These are phyloP conservation scores for Collybiopsis confluens DNA, from an alignment of 768 basidiomycete species.

Conservation along the genomic window DNA sequence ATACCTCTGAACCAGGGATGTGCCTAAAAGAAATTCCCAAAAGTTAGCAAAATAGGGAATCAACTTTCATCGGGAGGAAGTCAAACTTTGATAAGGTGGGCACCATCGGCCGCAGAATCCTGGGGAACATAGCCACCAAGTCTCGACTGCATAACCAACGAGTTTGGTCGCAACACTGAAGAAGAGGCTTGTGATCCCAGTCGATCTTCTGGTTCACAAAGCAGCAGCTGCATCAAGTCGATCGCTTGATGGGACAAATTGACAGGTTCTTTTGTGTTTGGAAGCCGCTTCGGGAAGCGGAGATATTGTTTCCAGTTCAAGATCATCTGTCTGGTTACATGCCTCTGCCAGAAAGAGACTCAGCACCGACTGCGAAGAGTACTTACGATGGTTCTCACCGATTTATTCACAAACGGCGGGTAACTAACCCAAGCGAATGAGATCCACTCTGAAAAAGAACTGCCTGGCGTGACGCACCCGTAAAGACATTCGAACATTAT, in stretches of 20 bases:
- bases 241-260: constrained; percentile 7
- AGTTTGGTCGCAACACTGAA: constrained; percentile 72
- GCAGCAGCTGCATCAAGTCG: constrained; percentile 80
- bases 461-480: constrained; percentile 48
- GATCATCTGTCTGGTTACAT: constrained; percentile 95
- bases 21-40: constrained; percentile 36
- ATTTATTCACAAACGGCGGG: constrained; percentile 94
- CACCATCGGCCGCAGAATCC: constrained; percentile 72
- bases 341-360: constrained; percentile 50
- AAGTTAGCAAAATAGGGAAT: not conserved
- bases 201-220: constrained; percentile 95
- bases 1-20: constrained; percentile 92
- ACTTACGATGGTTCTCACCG: constrained; percentile 48
- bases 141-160: constrained; percentile 68
- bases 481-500: constrained; percentile 97
- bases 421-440: constrained; percentile 49
- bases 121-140: constrained; percentile 66
- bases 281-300: constrained; percentile 80
- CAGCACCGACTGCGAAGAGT: constrained; percentile 7
- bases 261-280: constrained; percentile 81
- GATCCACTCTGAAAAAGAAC: constrained; percentile 11
- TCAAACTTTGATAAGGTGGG: constrained; percentile 81
- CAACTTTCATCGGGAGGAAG: not conserved
- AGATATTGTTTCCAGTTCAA: constrained; percentile 90
- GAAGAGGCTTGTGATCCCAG: constrained; percentile 72